Base-by-base conservation (phyloP, 768 basidiomycete species). In the Rhodocollybia butyracea region DNA sequence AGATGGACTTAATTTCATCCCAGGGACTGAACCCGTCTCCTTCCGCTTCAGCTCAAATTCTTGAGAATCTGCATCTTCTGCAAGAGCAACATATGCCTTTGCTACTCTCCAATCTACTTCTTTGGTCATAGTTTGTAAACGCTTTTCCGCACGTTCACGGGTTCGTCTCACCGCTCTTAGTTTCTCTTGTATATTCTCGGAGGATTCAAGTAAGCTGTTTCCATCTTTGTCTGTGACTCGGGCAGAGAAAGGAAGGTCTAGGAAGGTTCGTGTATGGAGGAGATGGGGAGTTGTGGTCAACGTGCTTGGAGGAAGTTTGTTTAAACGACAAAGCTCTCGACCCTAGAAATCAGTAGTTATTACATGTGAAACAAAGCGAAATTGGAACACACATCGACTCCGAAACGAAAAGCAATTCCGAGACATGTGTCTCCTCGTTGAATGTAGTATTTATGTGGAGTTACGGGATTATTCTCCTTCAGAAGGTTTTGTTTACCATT, bases 201-300 rank as follows among this genome's bases (percentile, higher is more conserved):
- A 50, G 29, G 41, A 63, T 30, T 48, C 60, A 32, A 72, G 64
- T 26, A 46, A 51, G 22, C 40, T 46, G 19, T 46, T n/a, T n/a
- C 43, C 53, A 29, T 17, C 19, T 19, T 45, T 42, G 24, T 54
- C 43, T 5, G 11, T 26, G 30, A 30, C 13, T 17, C 54, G 56
- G 8, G 64, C 57, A 19, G 73, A 73, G 2, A 76, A 70, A 1
- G 86, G 86, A 10, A 89, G 72, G 15, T 73, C 64, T 55, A 91
- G 67, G 57, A 72, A 79, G 1, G 74, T 70, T 5, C 88, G 81
- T 1, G 88, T 89, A 66, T 89, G 88, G 15, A 91, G 72, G 7
- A 91, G 71, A 63, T 90, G 86, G 5, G 89, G 89, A 0, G 83
- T 89, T 0, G 85, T 89, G 55, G 73, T 80, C 19, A 91, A 69